Evolutionary conservation across 805 yeast genomes (phyloP), one percentile per base, ranked within the genome.

Genomic region (Candida michaelii): DNA sequence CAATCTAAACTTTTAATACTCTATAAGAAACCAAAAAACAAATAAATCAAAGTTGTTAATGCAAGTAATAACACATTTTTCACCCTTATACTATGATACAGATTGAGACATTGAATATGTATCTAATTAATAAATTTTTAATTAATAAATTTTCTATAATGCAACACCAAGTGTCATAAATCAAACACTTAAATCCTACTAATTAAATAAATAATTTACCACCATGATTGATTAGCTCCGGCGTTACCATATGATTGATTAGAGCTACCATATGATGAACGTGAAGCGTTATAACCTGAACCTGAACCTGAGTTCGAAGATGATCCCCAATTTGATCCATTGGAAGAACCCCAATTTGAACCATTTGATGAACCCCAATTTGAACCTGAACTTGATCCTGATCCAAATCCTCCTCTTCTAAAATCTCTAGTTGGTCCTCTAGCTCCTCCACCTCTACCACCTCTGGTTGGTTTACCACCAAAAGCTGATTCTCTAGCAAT

Each of bases 401-500:
- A 58, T 37, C 71, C 71, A 42, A 64, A 60, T 40, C 69, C 69
- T 40, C 65, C 60, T 66, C 76, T 76, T 73, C 82, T 75, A 68
- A 65, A 74, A 58, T 76, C 82, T 64, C 77, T 70, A 55, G 47
- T 63, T 53, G 61, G 70, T 48, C 63, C 71, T 44, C 53, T 44
- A 7, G 44, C 18, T 7, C 59, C 52, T 12, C 65, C 65, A 33
- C 63, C 57, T 33, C 56, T 27, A 50, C 81, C 74, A 46, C 86
- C 79, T 38, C 79, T 72, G 44, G 69, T 59, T 48, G 81, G 66
- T 24, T 50, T 32, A 27, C 62, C 61, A 30, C 71, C 65, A 55
- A 72, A 71, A 38, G 80, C 65, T 44, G 77, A 67, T 73, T 89
- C 97, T 73, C 95, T 85, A 46, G 86, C 74, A 53, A 89, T 80